Base-by-base conservation (phyloP, 108 stramenopile genomes). In the Hondaea fermentalgiana region DNA sequence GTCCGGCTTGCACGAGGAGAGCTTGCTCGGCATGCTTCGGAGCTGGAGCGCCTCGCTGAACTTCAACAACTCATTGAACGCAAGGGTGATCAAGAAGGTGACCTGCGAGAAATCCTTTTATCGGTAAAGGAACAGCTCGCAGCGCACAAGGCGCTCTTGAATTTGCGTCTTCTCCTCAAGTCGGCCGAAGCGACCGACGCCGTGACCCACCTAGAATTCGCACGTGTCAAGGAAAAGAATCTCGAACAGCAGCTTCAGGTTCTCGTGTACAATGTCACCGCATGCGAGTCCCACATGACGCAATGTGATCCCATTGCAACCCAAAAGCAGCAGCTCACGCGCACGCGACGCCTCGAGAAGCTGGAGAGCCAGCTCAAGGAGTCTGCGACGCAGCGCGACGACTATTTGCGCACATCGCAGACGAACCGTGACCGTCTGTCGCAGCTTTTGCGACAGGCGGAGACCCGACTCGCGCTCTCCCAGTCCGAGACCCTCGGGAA, bases 131-230 rank as follows among this genome's bases (percentile, higher is more conserved):
- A 47, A 3, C 49, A 83, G 49, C 16, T 83, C 49, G 51, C n/a
- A 6, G 45, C 76, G 45, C 76, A 83, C 5, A 83, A 53, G 28
- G 76, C 76, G n/a, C n/a, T 83, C 5, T 45, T 53, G 6, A 83
- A 83, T 35, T 23, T 83, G n/a, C 12, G 23, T 1, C 51, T 83
- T 0, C 28, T 83, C 6, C 76, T 83, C 6, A 47, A 53, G 23
- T 83, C 76, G 16, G 76, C 76, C n/a, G 76, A 83, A 16, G 51
- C 76, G 51, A 83, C 76, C 16, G 76, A 83, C 51, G 76, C 76
- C 51, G 51, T 53, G 0, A 83, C 76, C 8, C 51, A 83, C 23
- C 76, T 83, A 8, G 76, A 83, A 23, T 83, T 83, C 4, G 76
- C 76, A 45, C 76, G 76, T 12, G 76, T 83, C 19, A 83, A 53